These are phyloP conservation scores for Gigaspora rosea DNA, from an alignment of 192 early-diverging fungal genomes.

Conservation along the genomic window DNA sequence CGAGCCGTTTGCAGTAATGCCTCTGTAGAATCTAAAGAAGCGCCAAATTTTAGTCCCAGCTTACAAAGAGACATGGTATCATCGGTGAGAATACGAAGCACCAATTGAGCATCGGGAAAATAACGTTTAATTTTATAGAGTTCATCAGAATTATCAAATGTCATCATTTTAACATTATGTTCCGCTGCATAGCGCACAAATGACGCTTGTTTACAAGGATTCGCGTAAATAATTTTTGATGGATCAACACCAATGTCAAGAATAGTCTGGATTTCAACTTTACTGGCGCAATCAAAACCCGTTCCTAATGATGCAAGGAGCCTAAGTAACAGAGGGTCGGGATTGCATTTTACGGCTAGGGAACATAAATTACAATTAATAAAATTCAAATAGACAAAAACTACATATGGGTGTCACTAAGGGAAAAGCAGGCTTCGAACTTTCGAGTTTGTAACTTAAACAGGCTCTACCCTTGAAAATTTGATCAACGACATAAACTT, in stretches of 20 bases:
- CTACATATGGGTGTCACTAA: neutral
- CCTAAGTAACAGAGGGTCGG: conserved; percentile 82
- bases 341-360: conserved; percentile 95
- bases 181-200: conserved; percentile 85
- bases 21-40: conserved; percentile 67
- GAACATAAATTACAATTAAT: neutral
- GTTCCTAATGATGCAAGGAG: conserved; percentile 79
- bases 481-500: no score
- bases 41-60: conserved; percentile 97
- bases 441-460: neutral
- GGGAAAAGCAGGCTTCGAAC: neutral
- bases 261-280: conserved; percentile 84
- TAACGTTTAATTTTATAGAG: conserved; percentile 86
- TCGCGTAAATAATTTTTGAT: conserved; percentile 90
- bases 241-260: conserved; percentile 74
- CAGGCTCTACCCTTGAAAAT: no score
- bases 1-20: conserved; percentile 73
- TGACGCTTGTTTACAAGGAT: conserved; percentile 98
- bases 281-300: conserved; percentile 99
- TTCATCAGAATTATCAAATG: conserved; percentile 99
- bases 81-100: conserved; percentile 94
- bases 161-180: conserved; percentile 87
- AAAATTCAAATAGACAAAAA: neutral
- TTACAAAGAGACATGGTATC: conserved; percentile 91
- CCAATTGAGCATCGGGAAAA: conserved; percentile 81